Evolutionary conservation across 2,329 filamentous ascomycete species (phyloP).

Genomic region (Cytospora leucostoma): DNA sequence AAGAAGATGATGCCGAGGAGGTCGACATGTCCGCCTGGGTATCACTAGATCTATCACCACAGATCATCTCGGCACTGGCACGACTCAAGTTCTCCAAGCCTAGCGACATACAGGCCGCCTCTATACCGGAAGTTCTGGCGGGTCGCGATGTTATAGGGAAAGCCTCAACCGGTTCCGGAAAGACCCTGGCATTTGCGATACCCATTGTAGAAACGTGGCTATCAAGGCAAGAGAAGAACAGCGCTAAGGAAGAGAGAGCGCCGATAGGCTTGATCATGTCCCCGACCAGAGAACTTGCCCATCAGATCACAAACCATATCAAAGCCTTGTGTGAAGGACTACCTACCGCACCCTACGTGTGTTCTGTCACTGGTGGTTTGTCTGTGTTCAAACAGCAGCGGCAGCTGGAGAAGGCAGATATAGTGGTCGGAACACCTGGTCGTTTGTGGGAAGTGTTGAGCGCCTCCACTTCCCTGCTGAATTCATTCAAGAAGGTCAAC

Average conservation of each 20-base stretch:
- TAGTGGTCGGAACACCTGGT: slow-evolving; percentile 91
- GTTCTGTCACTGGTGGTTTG: slow-evolving; percentile 86
- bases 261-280: slow-evolving; percentile 82
- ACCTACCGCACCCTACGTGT: slow-evolving; percentile 68
- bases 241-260: slow-evolving; percentile 40
- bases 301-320: slow-evolving; percentile 85
- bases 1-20: slow-evolving; percentile 57
- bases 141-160: slow-evolving; percentile 95
- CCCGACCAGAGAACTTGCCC: slow-evolving; percentile 89
- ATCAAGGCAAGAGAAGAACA: slow-evolving; percentile 42
- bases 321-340: slow-evolving; percentile 68
- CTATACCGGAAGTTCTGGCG: slow-evolving; percentile 79
- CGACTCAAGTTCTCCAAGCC: slow-evolving; percentile 79
- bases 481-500: slow-evolving; percentile 69
- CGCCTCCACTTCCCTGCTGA: slow-evolving; percentile 68
- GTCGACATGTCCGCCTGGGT: slow-evolving; percentile 80
- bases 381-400: slow-evolving; percentile 95
- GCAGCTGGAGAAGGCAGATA: slow-evolving; percentile 79
- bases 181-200: slow-evolving; percentile 92
- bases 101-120: slow-evolving; percentile 75
- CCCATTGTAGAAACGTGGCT: slow-evolving; percentile 88
- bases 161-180: slow-evolving; percentile 93
- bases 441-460: slow-evolving; percentile 93
- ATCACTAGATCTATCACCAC: slow-evolving; percentile 69
- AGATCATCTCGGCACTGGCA: slow-evolving; percentile 72